Evolutionary conservation across 2,329 filamentous ascomycete genomes (phyloP).

Genomic region (Neofusicoccum cordaticola): DNA sequence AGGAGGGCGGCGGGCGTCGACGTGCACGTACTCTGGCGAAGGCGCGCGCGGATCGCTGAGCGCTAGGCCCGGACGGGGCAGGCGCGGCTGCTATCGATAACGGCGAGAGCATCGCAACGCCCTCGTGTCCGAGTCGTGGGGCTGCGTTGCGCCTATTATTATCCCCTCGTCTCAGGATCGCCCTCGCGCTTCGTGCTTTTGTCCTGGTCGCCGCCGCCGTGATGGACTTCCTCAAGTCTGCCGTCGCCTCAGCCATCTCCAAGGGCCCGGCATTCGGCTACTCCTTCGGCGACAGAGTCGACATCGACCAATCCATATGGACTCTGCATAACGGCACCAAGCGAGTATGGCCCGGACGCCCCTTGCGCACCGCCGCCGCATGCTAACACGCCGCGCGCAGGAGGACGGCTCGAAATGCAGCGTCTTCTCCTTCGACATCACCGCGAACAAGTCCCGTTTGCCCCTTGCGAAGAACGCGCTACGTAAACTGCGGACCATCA

Average conservation of each 20-base stretch:
- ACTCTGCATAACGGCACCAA: slow-evolving; percentile 92
- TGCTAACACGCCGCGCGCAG: slow-evolving; percentile 44
- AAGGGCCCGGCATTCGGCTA: slow-evolving; percentile 93
- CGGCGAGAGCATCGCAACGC: not conserved
- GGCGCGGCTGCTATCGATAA: slow-evolving; percentile 4
- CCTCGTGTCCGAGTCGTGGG: slow-evolving; percentile 11
- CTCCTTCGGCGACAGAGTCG: slow-evolving; percentile 86
- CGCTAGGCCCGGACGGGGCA: not conserved
- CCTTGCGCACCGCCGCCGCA: not conserved
- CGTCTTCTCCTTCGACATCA: slow-evolving; percentile 93
- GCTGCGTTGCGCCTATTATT: not conserved
- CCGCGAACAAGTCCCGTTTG: slow-evolving; percentile 73
- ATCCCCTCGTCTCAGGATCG: not conserved
- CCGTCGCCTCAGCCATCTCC: slow-evolving; percentile 92
- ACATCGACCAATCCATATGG: slow-evolving; percentile 93
- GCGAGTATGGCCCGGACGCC: slow-evolving; percentile 57
- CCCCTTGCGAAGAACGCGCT: slow-evolving; percentile 90
- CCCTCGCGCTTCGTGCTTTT: not conserved
- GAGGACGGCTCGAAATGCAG: slow-evolving; percentile 93
- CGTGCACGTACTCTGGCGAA: slow-evolving; percentile 5
- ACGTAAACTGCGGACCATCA: slow-evolving; percentile 86
- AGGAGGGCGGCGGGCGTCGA: not conserved
- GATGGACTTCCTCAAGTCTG: slow-evolving; percentile 98
- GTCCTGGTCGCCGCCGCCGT: not conserved
- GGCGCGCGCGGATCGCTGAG: not conserved